Conservation (phyloP, 495 filamentous ascomycete genomes). For the Neurospora discreta region DNA sequence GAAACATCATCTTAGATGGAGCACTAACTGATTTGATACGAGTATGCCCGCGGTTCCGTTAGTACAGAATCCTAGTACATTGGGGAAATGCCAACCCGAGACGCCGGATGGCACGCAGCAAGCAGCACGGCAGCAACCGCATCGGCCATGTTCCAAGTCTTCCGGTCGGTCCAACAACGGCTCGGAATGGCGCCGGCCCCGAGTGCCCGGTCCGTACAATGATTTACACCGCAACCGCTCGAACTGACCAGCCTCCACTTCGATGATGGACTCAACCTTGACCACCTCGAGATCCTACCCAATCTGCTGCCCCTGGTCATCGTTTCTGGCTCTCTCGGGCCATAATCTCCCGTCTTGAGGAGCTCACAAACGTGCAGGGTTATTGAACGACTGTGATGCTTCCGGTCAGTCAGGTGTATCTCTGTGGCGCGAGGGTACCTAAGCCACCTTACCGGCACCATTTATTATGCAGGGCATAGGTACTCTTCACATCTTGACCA, state of each 20-base stretch:
- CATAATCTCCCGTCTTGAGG: not conserved
- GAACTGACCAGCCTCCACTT: not conserved
- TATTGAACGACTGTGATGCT: not conserved
- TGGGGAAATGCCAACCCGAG: not conserved
- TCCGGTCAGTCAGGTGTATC: not conserved
- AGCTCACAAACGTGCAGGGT: too few species aligned
- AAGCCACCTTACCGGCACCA: not conserved
- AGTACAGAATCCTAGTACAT: not conserved
- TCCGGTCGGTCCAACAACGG: not conserved
- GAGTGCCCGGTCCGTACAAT: not conserved
- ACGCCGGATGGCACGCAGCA: not conserved
- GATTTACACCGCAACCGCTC: not conserved
- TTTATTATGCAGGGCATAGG: not conserved
- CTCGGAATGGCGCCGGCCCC: not conserved
- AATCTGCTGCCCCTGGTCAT: not conserved
- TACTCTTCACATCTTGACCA: not conserved
- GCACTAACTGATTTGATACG: not conserved
- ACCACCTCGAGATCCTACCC: not conserved
- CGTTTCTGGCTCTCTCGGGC: not conserved
- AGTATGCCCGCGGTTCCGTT: fast-evolving
- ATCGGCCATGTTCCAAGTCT: not conserved
- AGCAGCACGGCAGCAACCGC: not conserved
- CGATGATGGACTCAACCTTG: not conserved
- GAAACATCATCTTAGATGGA: not conserved
- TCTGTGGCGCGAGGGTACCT: not conserved